Base-by-base conservation (phyloP, 768 basidiomycete genomes). In the Cyclocybe cylindracea region DNA sequence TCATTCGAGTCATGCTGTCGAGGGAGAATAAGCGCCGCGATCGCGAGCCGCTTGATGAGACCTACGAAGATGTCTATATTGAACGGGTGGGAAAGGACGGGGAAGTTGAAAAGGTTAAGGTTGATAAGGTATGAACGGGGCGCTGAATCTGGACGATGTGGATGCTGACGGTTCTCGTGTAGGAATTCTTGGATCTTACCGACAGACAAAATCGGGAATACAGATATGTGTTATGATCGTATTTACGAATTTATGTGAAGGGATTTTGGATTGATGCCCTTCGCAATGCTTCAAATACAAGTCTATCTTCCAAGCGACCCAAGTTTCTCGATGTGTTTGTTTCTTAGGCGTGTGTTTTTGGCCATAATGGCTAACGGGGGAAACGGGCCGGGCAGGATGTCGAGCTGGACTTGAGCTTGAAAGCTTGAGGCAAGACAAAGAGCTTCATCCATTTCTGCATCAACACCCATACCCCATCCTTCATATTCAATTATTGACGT, bases 151-250 rank as follows among this genome's bases (percentile, higher is more conserved):
- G 33, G 32, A 11, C 13, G 13, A 49, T 6, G n/a, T 44, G 7
- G 29, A 19, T 44, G 37, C 31, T 53, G 16, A 55, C 46, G 51
- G 47, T 8, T 29, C 44, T 36, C 11, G 44, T 48, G 36, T 46
- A 89, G 85, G 86, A 82, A 75, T 86, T 81, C 63, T 64, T 88
- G 69, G 88, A 90, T 61, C 67, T 89, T 58, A 90, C 88, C 1
- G 88, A 90, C 61, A 72, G 68, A 31, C 83, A 89, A 63, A 89
- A 89, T 58, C 75, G 80, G 8, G 85, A 87, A 47, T 89, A 86
- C 67, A 74, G 88, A 70, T 89, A 89, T 60, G 84, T 88, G 24
- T 67, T 88, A 50, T 87, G 66, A 44, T 40, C 36, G 47, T 50
- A 24, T 11, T 19, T 39, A 42, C 39, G 48, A 40, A 18, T 24